These are phyloP conservation scores for Luvunga scandens DNA, from an alignment of 345 rosid genomes.

Conservation along the genomic window DNA sequence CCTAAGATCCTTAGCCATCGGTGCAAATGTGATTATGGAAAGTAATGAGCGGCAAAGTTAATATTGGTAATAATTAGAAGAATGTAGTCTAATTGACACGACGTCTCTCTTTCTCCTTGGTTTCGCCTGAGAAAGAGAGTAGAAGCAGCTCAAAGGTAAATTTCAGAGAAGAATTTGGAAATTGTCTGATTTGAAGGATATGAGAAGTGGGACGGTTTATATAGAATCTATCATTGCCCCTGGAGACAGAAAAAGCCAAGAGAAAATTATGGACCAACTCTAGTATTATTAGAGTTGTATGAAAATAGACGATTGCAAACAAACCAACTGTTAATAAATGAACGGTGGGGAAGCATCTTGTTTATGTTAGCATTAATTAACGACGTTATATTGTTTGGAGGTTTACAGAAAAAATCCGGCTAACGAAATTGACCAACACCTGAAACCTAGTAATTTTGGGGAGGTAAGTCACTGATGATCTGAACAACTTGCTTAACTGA, in stretches of 20 bases:
- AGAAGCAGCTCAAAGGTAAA: background rate
- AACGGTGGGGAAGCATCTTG: background rate
- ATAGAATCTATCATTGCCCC: background rate
- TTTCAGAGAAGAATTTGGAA: background rate
- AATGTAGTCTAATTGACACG: background rate
- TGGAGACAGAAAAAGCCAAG: background rate
- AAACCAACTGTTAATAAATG: background rate
- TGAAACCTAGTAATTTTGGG: too few relatives aligned
- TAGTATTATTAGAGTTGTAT: background rate
- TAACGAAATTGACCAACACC: too few relatives aligned
- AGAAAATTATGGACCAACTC: background rate
- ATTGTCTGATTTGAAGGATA: background rate
- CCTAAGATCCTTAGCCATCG: constrained; percentile 20
- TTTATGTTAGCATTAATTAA: too few relatives aligned
- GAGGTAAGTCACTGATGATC: too few relatives aligned
- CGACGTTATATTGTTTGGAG: too few relatives aligned
- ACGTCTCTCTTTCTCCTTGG: background rate
- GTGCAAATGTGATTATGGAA: background rate
- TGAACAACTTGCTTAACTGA: too few relatives aligned
- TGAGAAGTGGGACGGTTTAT: background rate
- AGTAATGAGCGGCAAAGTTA: too few relatives aligned
- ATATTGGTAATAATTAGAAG: too few relatives aligned
- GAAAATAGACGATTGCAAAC: background rate
- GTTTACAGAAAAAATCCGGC: too few relatives aligned
- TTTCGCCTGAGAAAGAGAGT: constrained; percentile 4